Evolutionary conservation across 129 eudicot species (phyloP).

Genomic region (Kitagawia praeruptora): DNA sequence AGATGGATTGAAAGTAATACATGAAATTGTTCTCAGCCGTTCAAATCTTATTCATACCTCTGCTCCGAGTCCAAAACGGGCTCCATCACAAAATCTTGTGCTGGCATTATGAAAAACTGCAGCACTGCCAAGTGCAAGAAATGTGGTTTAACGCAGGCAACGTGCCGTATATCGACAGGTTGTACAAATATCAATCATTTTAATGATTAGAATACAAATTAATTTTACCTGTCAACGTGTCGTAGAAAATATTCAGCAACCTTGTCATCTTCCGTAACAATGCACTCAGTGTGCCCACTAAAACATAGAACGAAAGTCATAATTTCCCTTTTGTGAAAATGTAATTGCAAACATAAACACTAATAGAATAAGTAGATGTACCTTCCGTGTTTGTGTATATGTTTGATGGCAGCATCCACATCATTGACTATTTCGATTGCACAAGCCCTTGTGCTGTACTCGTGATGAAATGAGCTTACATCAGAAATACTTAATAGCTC

Average conservation of each 20-base stretch:
- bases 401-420: constrained; percentile 72
- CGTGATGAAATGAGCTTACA: constrained; percentile 60
- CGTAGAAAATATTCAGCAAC: constrained; percentile 61
- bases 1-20: background rate
- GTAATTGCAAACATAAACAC: background rate
- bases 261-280: constrained; percentile 55
- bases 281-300: constrained; percentile 94
- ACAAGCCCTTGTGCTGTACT: constrained; percentile 69
- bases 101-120: constrained; percentile 97
- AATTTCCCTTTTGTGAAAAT: background rate
- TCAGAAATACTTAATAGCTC: constrained; percentile 37
- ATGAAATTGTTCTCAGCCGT: background rate
- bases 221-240: constrained; percentile 74
- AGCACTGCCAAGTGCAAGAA: constrained; percentile 47
- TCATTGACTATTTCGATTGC: constrained; percentile 74
- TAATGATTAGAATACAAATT: background rate
- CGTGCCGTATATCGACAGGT: background rate
- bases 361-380: constrained; percentile 5
- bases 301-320: constrained; percentile 1
- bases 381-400: constrained; percentile 84
- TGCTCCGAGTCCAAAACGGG: constrained; percentile 93
- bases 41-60: constrained; percentile 45
- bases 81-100: constrained; percentile 95
- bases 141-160: background rate
- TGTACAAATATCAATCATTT: background rate